Evolutionary conservation across 2,329 filamentous ascomycete genomes (phyloP).

Genomic region (Ceratocystis papillata): DNA sequence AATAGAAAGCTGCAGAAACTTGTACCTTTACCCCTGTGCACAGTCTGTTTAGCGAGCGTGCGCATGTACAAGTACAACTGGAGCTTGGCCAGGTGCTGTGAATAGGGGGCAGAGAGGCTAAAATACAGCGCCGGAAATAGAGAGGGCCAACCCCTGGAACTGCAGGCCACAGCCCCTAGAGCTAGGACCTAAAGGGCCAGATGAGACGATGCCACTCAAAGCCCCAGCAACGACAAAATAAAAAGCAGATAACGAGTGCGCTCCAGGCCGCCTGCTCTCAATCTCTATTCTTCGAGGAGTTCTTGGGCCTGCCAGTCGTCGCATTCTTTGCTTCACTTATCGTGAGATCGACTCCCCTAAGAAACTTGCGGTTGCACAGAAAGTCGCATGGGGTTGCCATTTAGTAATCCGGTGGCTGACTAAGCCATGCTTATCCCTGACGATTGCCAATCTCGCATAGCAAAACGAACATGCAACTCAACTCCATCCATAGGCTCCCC

Average conservation of each 20-base stretch:
- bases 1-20: neutral
- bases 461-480: no score
- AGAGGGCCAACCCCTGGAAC: neutral
- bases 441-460: slow-evolving; percentile 4
- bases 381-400: neutral
- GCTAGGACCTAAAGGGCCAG: neutral
- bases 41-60: neutral
- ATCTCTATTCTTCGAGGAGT: neutral
- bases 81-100: neutral
- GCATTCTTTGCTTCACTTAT: neutral
- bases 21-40: slow-evolving; percentile 7
- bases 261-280: no score
- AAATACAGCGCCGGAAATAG: slow-evolving; percentile 7
- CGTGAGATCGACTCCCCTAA: neutral
- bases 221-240: no score
- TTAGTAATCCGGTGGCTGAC: neutral
- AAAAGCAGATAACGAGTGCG: no score
- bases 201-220: neutral
- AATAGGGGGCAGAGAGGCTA: neutral
- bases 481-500: no score
- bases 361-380: neutral
- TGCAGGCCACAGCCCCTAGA: neutral
- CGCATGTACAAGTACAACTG: neutral
- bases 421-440: neutral
- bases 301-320: neutral